Evolutionary conservation across 2,329 filamentous ascomycete species (phyloP).

Genomic region (Colletotrichum phormii): DNA sequence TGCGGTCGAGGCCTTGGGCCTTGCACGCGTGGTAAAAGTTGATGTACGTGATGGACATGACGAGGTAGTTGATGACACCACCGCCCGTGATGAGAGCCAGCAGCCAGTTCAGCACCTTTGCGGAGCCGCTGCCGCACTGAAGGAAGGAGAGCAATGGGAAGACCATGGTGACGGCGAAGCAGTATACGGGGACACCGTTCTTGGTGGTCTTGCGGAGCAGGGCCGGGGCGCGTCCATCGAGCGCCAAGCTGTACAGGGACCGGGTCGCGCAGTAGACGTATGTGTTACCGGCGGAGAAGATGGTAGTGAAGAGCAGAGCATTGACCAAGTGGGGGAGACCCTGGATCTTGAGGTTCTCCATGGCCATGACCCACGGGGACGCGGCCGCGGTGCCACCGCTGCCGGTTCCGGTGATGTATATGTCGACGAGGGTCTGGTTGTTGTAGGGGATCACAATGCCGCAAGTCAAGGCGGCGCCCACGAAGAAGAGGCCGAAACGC

Average conservation of each 20-base stretch:
- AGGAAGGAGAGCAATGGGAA: constrained; percentile 37
- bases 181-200: constrained; percentile 46
- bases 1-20: constrained; percentile 64
- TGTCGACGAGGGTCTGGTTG: constrained; percentile 65
- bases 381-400: constrained; percentile 50
- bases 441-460: constrained; percentile 76
- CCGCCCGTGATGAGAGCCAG: constrained; percentile 72
- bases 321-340: constrained; percentile 76
- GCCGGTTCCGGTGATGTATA: constrained; percentile 62
- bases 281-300: constrained; percentile 71
- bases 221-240: constrained; percentile 63
- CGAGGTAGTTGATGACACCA: constrained; percentile 36
- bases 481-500: constrained; percentile 63
- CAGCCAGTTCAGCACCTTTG: constrained; percentile 75
- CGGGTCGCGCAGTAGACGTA: constrained; percentile 65
- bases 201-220: constrained; percentile 44
- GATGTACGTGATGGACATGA: constrained; percentile 64
- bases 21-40: constrained; percentile 71
- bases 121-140: constrained; percentile 54
- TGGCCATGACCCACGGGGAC: constrained; percentile 74
- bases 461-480: constrained; percentile 73
- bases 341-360: constrained; percentile 68
- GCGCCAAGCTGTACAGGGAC: constrained; percentile 66
- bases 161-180: constrained; percentile 32
- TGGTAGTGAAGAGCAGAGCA: constrained; percentile 66